Evolutionary conservation across 2,329 filamentous ascomycete genomes (phyloP).

Genomic region (Proliferodiscus dingleyae): DNA sequence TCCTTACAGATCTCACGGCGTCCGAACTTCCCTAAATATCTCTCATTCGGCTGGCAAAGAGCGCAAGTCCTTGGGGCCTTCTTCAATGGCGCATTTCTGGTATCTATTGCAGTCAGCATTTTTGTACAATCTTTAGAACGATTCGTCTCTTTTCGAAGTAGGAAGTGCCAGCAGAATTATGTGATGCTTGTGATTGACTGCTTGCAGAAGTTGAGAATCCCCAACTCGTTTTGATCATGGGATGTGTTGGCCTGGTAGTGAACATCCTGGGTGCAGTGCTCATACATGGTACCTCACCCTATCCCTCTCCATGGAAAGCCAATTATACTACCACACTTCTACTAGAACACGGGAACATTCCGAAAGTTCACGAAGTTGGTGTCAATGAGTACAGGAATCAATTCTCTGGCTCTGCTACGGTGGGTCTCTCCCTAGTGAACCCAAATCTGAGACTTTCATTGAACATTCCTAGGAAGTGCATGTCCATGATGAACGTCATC

Average conservation of each 20-base stretch:
- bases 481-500: conserved; percentile 46
- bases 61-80: conserved; percentile 71
- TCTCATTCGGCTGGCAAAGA: conserved; percentile 74
- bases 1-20: conserved; percentile 49
- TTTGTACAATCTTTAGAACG: conserved; percentile 69
- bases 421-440: not conserved
- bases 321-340: conserved; percentile 70
- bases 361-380: not conserved
- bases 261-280: conserved; percentile 64
- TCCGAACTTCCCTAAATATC: conserved; percentile 48
- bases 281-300: conserved; percentile 50
- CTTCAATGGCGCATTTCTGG: conserved; percentile 73
- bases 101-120: conserved; percentile 68
- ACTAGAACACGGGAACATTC: conserved; percentile 22
- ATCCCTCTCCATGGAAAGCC: conserved; percentile 32
- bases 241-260: conserved; percentile 58
- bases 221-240: conserved; percentile 62
- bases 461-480: not conserved
- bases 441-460: not conserved
- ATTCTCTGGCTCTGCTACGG: not conserved
- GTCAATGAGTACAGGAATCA: not conserved
- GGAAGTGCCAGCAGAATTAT: conserved; percentile 17
- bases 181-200: not conserved
- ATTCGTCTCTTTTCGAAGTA: conserved; percentile 54
- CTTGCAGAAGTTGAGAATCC: conserved; percentile 57